A percentile compares a stretch with the other conserved stretches of the same genome.
Evolutionary conservation across 1,139 yeast species (phyloP).

Genomic region (Debaryomyces nepalensis): DNA sequence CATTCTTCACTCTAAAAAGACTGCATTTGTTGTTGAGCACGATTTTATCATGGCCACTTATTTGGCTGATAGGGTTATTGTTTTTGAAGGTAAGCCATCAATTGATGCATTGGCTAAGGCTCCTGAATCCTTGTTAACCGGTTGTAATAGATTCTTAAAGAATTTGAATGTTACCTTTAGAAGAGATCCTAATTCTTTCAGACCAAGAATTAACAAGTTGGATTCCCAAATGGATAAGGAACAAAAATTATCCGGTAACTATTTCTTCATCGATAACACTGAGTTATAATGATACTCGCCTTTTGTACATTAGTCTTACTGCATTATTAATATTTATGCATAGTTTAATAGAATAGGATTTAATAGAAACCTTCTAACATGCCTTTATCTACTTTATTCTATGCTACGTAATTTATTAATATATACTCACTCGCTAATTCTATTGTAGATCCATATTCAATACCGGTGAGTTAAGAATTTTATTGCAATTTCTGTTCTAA

Average conservation of each 20-base stretch:
- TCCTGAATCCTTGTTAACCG: conserved; percentile 92
- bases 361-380: conserved; percentile 10
- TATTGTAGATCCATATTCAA: not conserved
- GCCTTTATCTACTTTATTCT: conserved; percentile 3
- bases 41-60: conserved; percentile 99
- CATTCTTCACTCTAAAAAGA: conserved; percentile 93
- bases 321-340: conserved; percentile 13
- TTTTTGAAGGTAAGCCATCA: conserved; percentile 94
- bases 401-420: conserved; percentile 6
- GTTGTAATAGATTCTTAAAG: conserved; percentile 96
- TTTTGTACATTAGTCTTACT: conserved; percentile 14
- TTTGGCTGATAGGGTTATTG: conserved; percentile 97
- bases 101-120: conserved; percentile 78
- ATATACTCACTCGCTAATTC: conserved; percentile 1
- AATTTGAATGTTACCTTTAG: conserved; percentile 97
- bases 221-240: conserved; percentile 99
- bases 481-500: no score
- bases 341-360: conserved; percentile 9
- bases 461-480: no score
- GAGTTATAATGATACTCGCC: conserved; percentile 26
- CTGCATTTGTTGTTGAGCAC: conserved; percentile 98
- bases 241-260: conserved; percentile 89
- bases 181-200: conserved; percentile 96
- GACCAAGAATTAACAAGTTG: conserved; percentile 97
- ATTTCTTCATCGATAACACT: conserved; percentile 85